A percentile compares a stretch with the other conserved stretches of the same genome.
Evolutionary conservation across 768 basidiomycete species (phyloP).

Genomic region (Mycena albidolilacea): DNA sequence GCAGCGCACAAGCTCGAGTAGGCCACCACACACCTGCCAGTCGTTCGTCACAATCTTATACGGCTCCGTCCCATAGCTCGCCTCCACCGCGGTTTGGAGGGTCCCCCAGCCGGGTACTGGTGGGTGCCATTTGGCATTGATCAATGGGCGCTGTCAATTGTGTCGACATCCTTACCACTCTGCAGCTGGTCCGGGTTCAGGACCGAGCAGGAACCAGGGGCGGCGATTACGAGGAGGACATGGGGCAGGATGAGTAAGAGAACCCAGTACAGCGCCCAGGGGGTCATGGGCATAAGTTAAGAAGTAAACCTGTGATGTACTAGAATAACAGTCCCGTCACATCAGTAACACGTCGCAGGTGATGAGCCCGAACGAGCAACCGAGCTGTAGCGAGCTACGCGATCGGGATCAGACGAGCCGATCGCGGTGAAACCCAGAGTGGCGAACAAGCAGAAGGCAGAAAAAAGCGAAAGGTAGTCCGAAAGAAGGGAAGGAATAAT

Average conservation of each 20-base stretch:
- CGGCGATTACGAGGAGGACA: constrained; percentile 7
- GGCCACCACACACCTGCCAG: constrained; percentile 22
- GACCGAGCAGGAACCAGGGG: constrained; percentile 25
- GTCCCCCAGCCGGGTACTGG: constrained; percentile 36
- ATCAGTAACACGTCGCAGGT: too few relatives aligned
- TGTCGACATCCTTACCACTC: constrained; percentile 29
- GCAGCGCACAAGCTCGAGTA: neutral
- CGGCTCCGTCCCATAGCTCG: constrained; percentile 29
- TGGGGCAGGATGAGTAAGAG: constrained; percentile 23
- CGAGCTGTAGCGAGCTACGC: too few relatives aligned
- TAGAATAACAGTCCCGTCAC: too few relatives aligned
- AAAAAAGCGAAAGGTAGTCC: too few relatives aligned
- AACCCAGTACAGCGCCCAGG: constrained; percentile 32
- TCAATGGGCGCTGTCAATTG: neutral
- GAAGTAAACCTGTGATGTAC: too few relatives aligned
- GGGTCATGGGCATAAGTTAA: constrained; percentile 16
- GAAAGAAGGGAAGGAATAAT: too few relatives aligned
- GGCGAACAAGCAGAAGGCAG: too few relatives aligned
- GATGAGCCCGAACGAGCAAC: too few relatives aligned
- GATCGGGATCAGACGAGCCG: too few relatives aligned
- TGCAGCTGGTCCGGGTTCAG: constrained; percentile 38
- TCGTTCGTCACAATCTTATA: constrained; percentile 40
- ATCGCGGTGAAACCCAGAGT: too few relatives aligned
- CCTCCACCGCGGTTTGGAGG: constrained; percentile 34
- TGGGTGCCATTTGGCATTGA: neutral